phyloP scores from a whole-genome alignment of 1,284 basidiomycete species.

The Irpex sp. region DNA sequence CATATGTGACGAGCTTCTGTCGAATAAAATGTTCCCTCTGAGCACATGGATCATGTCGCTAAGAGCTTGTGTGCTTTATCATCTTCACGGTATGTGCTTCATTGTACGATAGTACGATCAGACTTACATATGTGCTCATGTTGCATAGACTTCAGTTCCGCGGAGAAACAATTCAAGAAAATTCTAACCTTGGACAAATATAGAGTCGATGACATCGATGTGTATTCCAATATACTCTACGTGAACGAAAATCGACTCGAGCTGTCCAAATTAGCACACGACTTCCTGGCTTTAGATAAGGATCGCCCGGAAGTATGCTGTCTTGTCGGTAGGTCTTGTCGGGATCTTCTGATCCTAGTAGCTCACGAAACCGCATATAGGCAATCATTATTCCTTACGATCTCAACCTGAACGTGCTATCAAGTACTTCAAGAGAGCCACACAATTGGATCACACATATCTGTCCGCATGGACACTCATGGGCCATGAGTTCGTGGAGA shows the following conservation, averaged over 20 bases:
- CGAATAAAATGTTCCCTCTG: constrained; percentile 72
- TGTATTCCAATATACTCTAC: constrained; percentile 97
- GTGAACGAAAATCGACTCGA: constrained; percentile 89
- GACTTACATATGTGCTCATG: not conserved
- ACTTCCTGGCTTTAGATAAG: constrained; percentile 83
- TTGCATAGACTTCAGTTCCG: constrained; percentile 75
- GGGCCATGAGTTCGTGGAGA: constrained; percentile 98
- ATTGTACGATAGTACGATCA: not conserved
- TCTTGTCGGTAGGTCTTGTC: constrained; percentile 70
- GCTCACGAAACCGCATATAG: constrained; percentile 36
- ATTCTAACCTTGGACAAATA: constrained; percentile 83
- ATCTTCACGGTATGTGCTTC: constrained; percentile 70
- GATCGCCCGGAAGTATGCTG: constrained; percentile 95
- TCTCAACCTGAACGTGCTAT: constrained; percentile 95
- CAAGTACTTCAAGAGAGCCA: constrained; percentile 91
- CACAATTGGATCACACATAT: constrained; percentile 92
- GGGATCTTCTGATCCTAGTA: not conserved
- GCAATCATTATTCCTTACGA: constrained; percentile 94
- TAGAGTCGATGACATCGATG: constrained; percentile 93
- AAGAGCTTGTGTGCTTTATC: constrained; percentile 84
- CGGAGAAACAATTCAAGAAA: constrained; percentile 80
- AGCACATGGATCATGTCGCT: constrained; percentile 87
- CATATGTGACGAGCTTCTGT: constrained; percentile 75
- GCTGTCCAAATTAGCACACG: constrained; percentile 89
- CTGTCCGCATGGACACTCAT: constrained; percentile 98